phyloP scores from a whole-genome alignment of 1,284 basidiomycete genomes.

The Hypsizygus ulmarius region DNA sequence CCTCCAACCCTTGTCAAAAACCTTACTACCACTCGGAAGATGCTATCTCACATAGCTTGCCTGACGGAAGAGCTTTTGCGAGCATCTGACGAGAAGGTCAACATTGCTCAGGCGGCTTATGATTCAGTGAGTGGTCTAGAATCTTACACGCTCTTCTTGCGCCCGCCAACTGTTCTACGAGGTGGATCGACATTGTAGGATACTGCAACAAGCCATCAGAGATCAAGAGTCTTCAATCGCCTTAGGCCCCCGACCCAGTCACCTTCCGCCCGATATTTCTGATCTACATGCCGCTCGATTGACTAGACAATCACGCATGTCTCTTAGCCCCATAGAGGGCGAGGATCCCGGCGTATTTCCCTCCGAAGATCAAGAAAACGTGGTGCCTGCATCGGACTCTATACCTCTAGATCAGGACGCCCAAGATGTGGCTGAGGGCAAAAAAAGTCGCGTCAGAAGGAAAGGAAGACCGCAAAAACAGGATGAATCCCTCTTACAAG shows the following conservation, averaged over 20 bases:
- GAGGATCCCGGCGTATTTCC: slow-evolving; percentile 18
- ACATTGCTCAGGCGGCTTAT: slow-evolving; percentile 63
- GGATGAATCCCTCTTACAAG: slow-evolving; percentile 5
- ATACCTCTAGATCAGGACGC: slow-evolving; percentile 8
- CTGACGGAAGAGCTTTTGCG: slow-evolving; percentile 59
- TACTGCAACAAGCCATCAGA: slow-evolving; percentile 70
- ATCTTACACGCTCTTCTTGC: slow-evolving; percentile 5
- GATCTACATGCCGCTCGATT: slow-evolving; percentile 41
- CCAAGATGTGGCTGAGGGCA: slow-evolving; percentile 1
- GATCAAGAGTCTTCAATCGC: slow-evolving; percentile 66
- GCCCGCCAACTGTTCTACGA: slow-evolving; percentile 18
- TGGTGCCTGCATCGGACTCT: slow-evolving; percentile 6
- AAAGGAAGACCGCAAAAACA: slow-evolving; percentile 15
- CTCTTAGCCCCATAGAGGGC: slow-evolving; percentile 41
- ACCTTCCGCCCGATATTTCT: slow-evolving; percentile 54
- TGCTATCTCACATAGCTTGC: slow-evolving; percentile 57
- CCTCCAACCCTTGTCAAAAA: slow-evolving; percentile 24
- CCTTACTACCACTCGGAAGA: slow-evolving; percentile 41
- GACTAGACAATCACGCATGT: slow-evolving; percentile 30
- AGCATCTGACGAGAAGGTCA: slow-evolving; percentile 71
- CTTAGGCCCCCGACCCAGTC: slow-evolving; percentile 50
- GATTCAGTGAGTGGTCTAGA: slow-evolving; percentile 53
- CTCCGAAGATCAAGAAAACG: slow-evolving; percentile 9
- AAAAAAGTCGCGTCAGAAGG: slow-evolving; percentile 22
- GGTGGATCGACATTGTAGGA: slow-evolving; percentile 72